phyloP scores from a whole-genome alignment of 2,329 filamentous ascomycete species.

The Pseudopyrenochaeta lycopersici region DNA sequence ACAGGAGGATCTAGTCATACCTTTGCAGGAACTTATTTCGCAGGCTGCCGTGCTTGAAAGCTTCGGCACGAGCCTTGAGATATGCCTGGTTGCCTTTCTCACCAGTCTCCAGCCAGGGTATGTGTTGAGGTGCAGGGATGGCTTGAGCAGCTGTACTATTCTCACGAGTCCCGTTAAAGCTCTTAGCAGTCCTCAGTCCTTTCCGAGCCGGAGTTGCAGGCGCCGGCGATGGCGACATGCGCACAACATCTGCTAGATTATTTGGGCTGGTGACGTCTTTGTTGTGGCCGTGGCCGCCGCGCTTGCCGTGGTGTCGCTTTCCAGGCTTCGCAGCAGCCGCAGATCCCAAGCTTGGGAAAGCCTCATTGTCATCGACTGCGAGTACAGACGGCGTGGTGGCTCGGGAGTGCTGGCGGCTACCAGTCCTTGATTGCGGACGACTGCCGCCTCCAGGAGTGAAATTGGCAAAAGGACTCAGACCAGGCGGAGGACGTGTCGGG shows the following conservation, averaged over 20 bases:
- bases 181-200: conserved; percentile 71
- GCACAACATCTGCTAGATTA: conserved; percentile 91
- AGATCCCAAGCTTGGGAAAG: conserved; percentile 88
- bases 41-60: conserved; percentile 95
- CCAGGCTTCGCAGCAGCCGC: conserved; percentile 74
- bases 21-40: conserved; percentile 97
- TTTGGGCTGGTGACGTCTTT: conserved; percentile 67
- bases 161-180: conserved; percentile 72
- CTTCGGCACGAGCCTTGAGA: conserved; percentile 91
- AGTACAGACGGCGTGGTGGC: conserved; percentile 72
- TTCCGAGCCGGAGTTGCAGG: conserved; percentile 66
- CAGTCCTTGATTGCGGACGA: conserved; percentile 81
- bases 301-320: conserved; percentile 94
- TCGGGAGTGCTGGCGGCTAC: conserved; percentile 79
- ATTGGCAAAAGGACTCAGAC: conserved; percentile 70
- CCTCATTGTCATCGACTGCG: conserved; percentile 91
- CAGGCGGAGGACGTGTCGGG: conserved; percentile 69
- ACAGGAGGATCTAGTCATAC: conserved; percentile 54
- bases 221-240: conserved; percentile 89
- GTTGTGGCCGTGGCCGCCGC: conserved; percentile 75
- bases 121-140: conserved; percentile 87
- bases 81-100: conserved; percentile 91
- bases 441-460: conserved; percentile 65
- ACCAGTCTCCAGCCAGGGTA: conserved; percentile 96
- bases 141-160: conserved; percentile 83